phyloP scores from a whole-genome alignment of 345 rosid species.

The Moringa oleifera region DNA sequence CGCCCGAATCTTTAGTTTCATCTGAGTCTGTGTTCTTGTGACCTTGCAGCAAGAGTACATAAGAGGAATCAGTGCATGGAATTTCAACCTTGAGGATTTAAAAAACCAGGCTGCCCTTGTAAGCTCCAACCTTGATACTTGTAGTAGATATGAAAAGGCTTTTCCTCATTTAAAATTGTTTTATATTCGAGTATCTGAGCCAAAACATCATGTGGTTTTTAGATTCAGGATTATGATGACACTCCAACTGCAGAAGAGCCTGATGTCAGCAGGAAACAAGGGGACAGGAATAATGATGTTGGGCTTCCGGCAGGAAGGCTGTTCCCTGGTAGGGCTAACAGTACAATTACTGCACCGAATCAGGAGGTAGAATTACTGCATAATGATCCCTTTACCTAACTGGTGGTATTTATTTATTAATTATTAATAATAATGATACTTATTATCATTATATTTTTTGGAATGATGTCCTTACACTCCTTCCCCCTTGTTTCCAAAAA shows the following conservation, averaged over 20 bases:
- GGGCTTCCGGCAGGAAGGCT: conserved; percentile 26
- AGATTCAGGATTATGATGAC: conserved; percentile 73
- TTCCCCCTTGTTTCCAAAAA: not conserved
- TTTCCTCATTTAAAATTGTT: too few relatives aligned
- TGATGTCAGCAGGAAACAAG: conserved; percentile 38
- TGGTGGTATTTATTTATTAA: too few relatives aligned
- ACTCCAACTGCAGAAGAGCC: conserved; percentile 46
- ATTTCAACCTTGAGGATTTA: conserved; percentile 94
- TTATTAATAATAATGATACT: too few relatives aligned
- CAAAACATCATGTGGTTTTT: conserved; percentile 25
- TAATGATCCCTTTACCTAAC: conserved; percentile 3
- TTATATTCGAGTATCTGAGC: too few relatives aligned
- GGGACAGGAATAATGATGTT: conserved; percentile 31
- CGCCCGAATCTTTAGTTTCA: conserved; percentile 8
- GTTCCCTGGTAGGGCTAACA: conserved; percentile 41
- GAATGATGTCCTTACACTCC: not conserved
- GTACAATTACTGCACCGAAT: conserved; percentile 45
- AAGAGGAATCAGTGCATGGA: conserved; percentile 95
- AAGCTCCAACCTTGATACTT: conserved; percentile 25
- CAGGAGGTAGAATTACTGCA: conserved; percentile 44
- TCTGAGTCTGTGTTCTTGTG: conserved; percentile 13
- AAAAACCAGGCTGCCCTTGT: conserved; percentile 93
- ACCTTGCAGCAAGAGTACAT: conserved; percentile 88
- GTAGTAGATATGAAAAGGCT: too few relatives aligned
- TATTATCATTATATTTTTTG: too few relatives aligned